Base-by-base conservation (phyloP, 78 protist genomes). In the Dictyostelium capitatum region DNA sequence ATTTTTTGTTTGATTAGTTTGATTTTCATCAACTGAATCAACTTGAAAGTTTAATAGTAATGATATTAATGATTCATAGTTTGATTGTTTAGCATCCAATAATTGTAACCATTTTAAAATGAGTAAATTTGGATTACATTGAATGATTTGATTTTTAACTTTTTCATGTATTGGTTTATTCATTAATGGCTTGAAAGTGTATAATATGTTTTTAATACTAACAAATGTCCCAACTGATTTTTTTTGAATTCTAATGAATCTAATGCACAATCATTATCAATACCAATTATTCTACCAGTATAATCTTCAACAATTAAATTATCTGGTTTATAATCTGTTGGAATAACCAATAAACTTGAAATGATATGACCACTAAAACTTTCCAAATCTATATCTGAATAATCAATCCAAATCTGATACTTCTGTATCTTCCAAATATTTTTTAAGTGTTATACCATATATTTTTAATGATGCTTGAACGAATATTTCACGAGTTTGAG, bases 191-290 rank as follows among this genome's bases (percentile, higher is more conserved):
- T 25, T 28, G 14, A 64, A 14, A 11, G 41, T 23, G 25, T n/a
- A 64, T 4, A 64, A 28, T 25, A 64, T 64, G 25, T 64, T 64
- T 12, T 64, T 64, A 28, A 64, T 25, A 28, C 25, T 30, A 11
- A 64, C 14, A 64, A 25, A 25, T 25, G 3, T 28, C 2, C 72
- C 72, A 25, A 25, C 41, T n/a, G 9, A 9, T 4, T 12, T 3
- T 10, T 28, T 10, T 64, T 56, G 65, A 64, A 25, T 64, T 64
- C 25, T 17, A n/a, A 10, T 10, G 11, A n/a, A 25, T 64, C 25
- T 28, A 23, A 64, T 64, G 11, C 30, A 64, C 25, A 30, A 64
- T 64, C 72, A 64, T 64, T 64, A 64, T 64, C 72, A 28, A 64
- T 64, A 10, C 72, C 72, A 28, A 64, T 64, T 10, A 64, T 64